phyloP scores from a whole-genome alignment of 805 yeast genomes.

The Lipomyces anomalus region DNA sequence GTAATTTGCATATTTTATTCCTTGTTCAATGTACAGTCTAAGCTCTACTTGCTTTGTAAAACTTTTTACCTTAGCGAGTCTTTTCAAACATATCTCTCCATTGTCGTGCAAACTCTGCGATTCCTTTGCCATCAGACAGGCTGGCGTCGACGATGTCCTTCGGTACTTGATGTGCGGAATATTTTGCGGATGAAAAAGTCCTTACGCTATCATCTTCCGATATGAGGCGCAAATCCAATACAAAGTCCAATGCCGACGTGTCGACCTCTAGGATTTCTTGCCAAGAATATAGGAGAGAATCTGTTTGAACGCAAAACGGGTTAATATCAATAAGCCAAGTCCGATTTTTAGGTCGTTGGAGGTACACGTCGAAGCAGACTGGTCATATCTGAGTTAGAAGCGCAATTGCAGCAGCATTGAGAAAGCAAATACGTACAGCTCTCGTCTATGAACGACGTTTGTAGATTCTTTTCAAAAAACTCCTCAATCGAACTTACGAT shows the following conservation, averaged over 20 bases:
- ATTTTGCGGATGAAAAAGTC: constrained; percentile 72
- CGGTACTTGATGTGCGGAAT: constrained; percentile 88
- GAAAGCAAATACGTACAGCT: constrained; percentile 8
- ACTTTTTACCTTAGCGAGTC: neutral
- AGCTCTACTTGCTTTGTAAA: neutral
- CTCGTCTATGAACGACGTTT: constrained; percentile 46
- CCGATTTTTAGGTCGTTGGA: constrained; percentile 65
- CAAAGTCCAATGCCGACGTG: constrained; percentile 22
- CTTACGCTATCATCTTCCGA: constrained; percentile 59
- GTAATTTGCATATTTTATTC: neutral
- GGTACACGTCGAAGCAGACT: constrained; percentile 63
- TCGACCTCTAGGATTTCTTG: constrained; percentile 51
- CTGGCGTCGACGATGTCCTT: constrained; percentile 83
- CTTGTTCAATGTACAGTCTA: no score
- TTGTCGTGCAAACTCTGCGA: constrained; percentile 60
- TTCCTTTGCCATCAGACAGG: constrained; percentile 49
- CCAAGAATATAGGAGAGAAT: constrained; percentile 78
- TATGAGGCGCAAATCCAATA: constrained; percentile 54
- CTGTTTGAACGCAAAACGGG: constrained; percentile 71
- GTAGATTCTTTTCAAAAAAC: constrained; percentile 49
- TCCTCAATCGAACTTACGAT: constrained; percentile 45
- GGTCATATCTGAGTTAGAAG: constrained; percentile 7
- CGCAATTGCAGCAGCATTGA: constrained; percentile 2
- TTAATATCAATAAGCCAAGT: constrained; percentile 78
- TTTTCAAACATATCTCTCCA: constrained; percentile 44